A percentile compares a stretch with the other conserved stretches of the same genome.
Evolutionary conservation across 2,329 filamentous ascomycete species (phyloP).

Genomic region (Colletotrichum sp.): DNA sequence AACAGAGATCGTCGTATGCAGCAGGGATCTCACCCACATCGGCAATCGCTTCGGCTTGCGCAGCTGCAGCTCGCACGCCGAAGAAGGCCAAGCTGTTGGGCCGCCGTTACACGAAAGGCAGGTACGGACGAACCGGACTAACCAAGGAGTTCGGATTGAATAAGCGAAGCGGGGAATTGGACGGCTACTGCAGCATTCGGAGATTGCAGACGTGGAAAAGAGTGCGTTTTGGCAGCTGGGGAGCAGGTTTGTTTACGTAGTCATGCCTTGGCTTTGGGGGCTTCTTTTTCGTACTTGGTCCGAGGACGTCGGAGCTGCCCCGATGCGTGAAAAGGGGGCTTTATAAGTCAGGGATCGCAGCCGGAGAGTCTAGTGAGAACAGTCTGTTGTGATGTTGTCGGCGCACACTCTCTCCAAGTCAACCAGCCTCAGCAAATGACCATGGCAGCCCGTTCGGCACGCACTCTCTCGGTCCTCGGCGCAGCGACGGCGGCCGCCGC

Average conservation of each 20-base stretch:
- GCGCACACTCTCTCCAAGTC: not conserved
- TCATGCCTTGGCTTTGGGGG: not conserved
- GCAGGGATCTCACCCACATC: not conserved
- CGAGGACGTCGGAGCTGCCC: not conserved
- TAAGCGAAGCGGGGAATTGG: not conserved
- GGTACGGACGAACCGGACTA: not conserved
- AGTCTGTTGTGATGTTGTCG: not conserved
- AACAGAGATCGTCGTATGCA: not conserved
- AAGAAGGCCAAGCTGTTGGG: not conserved
- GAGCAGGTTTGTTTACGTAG: not conserved
- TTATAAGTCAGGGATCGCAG: not conserved
- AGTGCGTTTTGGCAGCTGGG: not conserved
- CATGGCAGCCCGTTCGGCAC: not conserved
- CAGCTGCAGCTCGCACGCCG: not conserved
- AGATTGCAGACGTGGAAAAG: not conserved
- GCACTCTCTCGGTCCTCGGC: not conserved
- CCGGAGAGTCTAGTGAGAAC: not conserved
- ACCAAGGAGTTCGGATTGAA: not conserved
- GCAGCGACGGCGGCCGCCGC: not conserved
- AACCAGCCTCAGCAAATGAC: not conserved
- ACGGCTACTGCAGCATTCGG: not conserved
- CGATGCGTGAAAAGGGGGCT: not conserved
- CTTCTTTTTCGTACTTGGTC: not conserved
- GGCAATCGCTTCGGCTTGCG: not conserved
- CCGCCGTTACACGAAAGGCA: not conserved